phyloP scores from a whole-genome alignment of 768 basidiomycete species.

The Naematelia encephala region DNA sequence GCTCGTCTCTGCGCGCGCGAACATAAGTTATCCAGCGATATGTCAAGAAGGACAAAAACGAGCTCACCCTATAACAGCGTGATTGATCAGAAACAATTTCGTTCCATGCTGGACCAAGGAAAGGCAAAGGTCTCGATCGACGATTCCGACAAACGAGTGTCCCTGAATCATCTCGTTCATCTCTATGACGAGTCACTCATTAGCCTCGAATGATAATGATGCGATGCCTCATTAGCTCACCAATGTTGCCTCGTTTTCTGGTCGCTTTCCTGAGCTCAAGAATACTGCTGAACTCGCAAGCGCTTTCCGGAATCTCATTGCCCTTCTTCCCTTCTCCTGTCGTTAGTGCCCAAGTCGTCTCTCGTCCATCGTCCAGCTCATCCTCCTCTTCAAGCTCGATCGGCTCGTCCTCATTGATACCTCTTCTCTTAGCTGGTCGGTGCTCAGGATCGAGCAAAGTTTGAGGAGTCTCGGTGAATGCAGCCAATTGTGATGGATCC shows the following conservation, averaged over 20 bases:
- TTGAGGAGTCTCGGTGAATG: constrained; percentile 13
- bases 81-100: constrained; percentile 84
- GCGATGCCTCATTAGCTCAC: constrained; percentile 60
- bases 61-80: constrained; percentile 75
- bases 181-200: constrained; percentile 54
- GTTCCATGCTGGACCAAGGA: constrained; percentile 84
- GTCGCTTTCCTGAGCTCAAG: constrained; percentile 61
- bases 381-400: constrained; percentile 57
- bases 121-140: constrained; percentile 68
- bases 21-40: constrained; percentile 3
- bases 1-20: constrained; percentile 83
- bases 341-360: constrained; percentile 5
- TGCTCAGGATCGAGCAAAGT: constrained; percentile 1
- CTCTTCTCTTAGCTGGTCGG: constrained; percentile 25
- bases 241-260: constrained; percentile 63
- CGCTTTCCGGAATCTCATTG: constrained; percentile 63
- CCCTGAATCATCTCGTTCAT: constrained; percentile 77
- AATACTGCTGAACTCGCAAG: constrained; percentile 74
- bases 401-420: constrained; percentile 23
- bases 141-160: constrained; percentile 88
- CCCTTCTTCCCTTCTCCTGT: constrained; percentile 15
- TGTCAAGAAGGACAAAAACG: not conserved
- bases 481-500: constrained; percentile 56
- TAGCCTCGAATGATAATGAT: not conserved
- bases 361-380: constrained; percentile 39